Evolutionary conservation across 441 rosid species (phyloP), one percentile per base, ranked within the genome.

Genomic region (Adansonia madagascariensis): DNA sequence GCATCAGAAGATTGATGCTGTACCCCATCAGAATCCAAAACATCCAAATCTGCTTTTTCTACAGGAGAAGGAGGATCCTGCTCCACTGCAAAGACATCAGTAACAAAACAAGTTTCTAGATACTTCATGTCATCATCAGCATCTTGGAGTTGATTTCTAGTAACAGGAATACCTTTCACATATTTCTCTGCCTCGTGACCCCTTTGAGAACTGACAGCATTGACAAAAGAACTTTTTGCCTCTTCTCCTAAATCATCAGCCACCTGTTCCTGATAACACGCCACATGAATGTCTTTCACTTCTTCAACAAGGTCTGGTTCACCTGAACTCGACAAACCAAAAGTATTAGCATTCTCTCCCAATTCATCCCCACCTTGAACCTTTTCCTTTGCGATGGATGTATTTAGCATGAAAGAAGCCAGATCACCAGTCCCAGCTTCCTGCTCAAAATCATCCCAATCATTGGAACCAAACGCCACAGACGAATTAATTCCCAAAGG

Each of bases 381-480:
- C 76, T 71, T 75, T 75, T 56, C 44, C 18, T 73, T 73, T 66
- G 81, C 53, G 47, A 50, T 22, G 49, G 83, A 67, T 78, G 70
- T 66, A n/a, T 64, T 76, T 46, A 85, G 81, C 50, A 78, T 75
- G 75, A 88, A 69, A 4, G 85, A 85, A 81, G 83, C 79, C 71
- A 82, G 83, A 77, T 55, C 68, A 75, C 73, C 77, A 61, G 82
- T 84, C 2, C 85, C 88, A 0, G 85, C 85, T 88, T 90, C 88
- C 82, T 73, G 93, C 85, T 89, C 97, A 84, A 89, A 96, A 79
- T 89, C 97, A 85, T 92, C 91, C 97, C 97, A 96, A 80, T 94
- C 99, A 71, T 85, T 87, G 6, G 88, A 85, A 84, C 98, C 98
- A 85, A 89, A 95, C 22, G 97, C 98, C 62, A 90, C 89, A 20